Percentiles rank a stretch among this genome's conserved stretches.
Conservation (phyloP, 345 rosid species). For the Tarenaya hassleriana region DNA sequence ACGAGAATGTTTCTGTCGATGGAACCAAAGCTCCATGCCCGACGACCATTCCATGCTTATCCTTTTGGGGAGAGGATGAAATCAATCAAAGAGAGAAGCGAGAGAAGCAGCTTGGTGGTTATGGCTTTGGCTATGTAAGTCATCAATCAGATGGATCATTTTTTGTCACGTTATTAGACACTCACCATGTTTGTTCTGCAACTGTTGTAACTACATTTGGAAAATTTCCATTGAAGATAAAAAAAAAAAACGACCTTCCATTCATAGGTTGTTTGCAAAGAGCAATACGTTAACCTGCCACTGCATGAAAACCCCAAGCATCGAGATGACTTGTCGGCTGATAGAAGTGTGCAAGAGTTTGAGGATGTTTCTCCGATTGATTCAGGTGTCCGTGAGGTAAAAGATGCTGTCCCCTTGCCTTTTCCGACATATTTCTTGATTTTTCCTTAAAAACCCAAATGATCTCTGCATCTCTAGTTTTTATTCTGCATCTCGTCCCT, state of each 20-base stretch:
- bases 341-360: not conserved
- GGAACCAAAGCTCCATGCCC: slow-evolving; percentile 24
- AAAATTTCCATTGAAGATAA: too few species aligned
- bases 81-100: slow-evolving; percentile 42
- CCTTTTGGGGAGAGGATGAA: slow-evolving; percentile 49
- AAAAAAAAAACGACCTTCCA: not conserved
- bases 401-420: too few species aligned
- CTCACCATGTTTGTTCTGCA: too few species aligned
- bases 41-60: slow-evolving; percentile 25
- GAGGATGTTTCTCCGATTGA: too few species aligned
- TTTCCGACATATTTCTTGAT: too few species aligned
- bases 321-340: slow-evolving; percentile 12
- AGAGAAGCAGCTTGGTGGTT: slow-evolving; percentile 44
- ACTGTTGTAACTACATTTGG: too few species aligned
- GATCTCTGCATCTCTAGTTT: too few species aligned
- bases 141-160: not conserved
- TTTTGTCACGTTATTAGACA: too few species aligned
- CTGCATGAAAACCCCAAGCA: slow-evolving; percentile 21
- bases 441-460: too few species aligned
- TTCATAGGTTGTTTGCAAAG: slow-evolving; percentile 35
- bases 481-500: too few species aligned
- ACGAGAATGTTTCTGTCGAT: slow-evolving; percentile 34
- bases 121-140: slow-evolving; percentile 41
- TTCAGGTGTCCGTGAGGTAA: too few species aligned
- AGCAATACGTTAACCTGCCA: slow-evolving; percentile 17